Evolutionary conservation across 352 stramenopile genomes (phyloP), one percentile per base, ranked within the genome.

Genomic region (Phytophthora hybrid): DNA sequence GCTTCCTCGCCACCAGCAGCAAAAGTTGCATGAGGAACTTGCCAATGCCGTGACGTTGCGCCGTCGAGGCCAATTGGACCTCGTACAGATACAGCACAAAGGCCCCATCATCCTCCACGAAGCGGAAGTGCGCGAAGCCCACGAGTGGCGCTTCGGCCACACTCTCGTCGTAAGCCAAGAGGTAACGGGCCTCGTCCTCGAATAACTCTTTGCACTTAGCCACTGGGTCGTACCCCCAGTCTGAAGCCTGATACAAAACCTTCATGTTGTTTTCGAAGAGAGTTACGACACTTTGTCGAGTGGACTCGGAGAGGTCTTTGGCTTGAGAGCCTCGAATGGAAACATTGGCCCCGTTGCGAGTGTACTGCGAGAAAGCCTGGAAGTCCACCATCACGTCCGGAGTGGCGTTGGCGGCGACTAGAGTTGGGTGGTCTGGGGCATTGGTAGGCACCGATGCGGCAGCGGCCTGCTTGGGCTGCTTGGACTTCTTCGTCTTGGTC

Each of bases 181-280:
- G 66, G 78, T 97, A 98, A 37, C 94, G 89, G 52, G 96, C 95
- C 41, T 93, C 85, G 2, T 78, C 52, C 58, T 98, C 90, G 47
- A 87, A 91, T 6, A 99, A 73, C 71, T 99, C 96, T 2, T 54
- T 69, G 29, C 69, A 61, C 57, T 99, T 99, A 16, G 87, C 83
- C 4, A 71, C 74, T 3, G 94, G 71, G 76, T 98, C 84, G 64
- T 98, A 95, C 21, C 95, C 95, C 95, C 95, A 98, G 55, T 91
- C 84, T 10, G 89, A 97, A 2, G 84, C 44, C 69, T 90, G 75
- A 69, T 99, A 99, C 60, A 97, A 75, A 32, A 77, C 71, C 58
- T 88, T 89, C 96, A 99, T 99, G 71, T 98, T 99, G 16, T 47
- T 69, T 71, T 97, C 83, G 71, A 99, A 98, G 23, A 98, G 65